Evolutionary conservation across 148 eudicot genomes (phyloP).

Genomic region (Chenopodium formosanum): DNA sequence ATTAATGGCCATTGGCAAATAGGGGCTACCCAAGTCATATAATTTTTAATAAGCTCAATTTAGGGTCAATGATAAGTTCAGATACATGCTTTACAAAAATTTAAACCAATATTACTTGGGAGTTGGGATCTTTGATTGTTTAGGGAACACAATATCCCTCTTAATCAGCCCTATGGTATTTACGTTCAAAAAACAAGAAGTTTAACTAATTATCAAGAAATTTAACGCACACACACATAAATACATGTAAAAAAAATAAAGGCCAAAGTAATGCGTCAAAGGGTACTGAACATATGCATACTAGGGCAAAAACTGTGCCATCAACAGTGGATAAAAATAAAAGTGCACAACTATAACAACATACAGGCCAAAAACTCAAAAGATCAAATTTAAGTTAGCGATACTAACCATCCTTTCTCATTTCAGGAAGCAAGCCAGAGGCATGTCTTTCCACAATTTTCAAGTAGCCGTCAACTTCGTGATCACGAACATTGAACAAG

Average conservation of each 20-base stretch:
- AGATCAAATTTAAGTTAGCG: background rate
- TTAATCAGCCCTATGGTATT: background rate
- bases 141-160: background rate
- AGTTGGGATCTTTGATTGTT: background rate
- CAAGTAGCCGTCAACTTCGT: conserved; percentile 76
- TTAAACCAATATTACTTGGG: background rate
- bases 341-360: background rate
- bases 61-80: background rate
- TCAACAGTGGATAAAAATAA: background rate
- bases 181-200: background rate
- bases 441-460: conserved; percentile 79
- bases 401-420: conserved; percentile 89
- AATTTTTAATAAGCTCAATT: background rate
- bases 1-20: no score
- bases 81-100: background rate
- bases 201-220: background rate
- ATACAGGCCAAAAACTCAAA: background rate
- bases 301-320: background rate
- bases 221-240: background rate
- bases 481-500: conserved; percentile 80
- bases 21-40: background rate
- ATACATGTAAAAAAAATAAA: no score
- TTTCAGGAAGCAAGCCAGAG: conserved; percentile 80
- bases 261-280: background rate
- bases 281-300: background rate